Base-by-base conservation (phyloP, 352 stramenopile species). In the Phytophthora meadii region DNA sequence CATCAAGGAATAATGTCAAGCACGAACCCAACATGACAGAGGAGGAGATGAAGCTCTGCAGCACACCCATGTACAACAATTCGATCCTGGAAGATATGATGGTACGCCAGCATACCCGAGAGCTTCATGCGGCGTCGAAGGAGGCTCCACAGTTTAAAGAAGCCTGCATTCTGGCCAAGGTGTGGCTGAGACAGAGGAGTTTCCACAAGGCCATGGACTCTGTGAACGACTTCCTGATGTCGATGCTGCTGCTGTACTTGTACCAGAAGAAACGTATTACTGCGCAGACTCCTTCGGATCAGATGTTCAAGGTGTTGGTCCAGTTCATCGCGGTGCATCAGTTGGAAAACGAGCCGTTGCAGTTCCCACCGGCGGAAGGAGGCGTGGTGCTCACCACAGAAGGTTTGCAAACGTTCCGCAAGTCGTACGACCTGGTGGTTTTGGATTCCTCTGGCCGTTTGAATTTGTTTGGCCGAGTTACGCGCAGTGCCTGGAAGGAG, bases 21-120 rank as follows among this genome's bases (percentile, higher is more conserved):
- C 86, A 92, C 42, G 83, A 92, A 41, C 72, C 78, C 1, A 79
- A 75, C 49, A 89, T 93, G 76, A 90, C 79, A 0, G 83, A 93
- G 51, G 58, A 86, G 3, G 82, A 90, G 52, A 90, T 89, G 75
- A 79, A 76, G 56, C 63, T 76, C 40, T 87, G 83, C 61, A 76
- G 76, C 48, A 97, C 89, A 8, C 92, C 92, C 17, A 75, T 85
- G 44, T 97, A 98, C 85, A 97, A 97, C 71, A 97, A 93, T 56
- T 74, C 83, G 5, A 91, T 98, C 17, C 61, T 98, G n/a, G 92
- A 98, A 60, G 92, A 98, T 61, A 94, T 97, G 87, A 80, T 87
- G 72, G 67, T 95, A 40, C 79, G 79, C 2, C 73, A 87, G 25
- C 92, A 97, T 62, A 92, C 93, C 28, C 68, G 84, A 30, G 83